phyloP scores from a whole-genome alignment of 2,329 filamentous ascomycete species.

The Sclerotinia subarctica region DNA sequence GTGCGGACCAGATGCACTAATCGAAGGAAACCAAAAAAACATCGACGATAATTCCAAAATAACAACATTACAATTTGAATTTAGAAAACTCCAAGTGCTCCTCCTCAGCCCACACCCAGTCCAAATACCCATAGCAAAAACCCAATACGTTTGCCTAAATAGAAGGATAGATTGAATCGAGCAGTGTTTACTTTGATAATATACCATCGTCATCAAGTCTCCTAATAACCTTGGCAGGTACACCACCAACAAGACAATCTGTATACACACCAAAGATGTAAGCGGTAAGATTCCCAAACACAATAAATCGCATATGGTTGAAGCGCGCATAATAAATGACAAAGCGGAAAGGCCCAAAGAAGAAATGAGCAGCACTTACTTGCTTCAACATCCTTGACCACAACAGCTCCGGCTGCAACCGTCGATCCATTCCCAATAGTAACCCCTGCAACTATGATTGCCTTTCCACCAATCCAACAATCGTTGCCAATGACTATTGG shows the following conservation, averaged over 20 bases:
- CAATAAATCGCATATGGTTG: neutral
- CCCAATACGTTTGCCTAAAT: too few relatives aligned
- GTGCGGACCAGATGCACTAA: neutral
- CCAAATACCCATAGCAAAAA: neutral
- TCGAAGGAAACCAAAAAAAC: neutral
- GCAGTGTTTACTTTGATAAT: neutral
- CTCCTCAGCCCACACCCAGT: too few relatives aligned
- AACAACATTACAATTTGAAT: neutral
- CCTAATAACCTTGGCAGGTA: conserved; percentile 27
- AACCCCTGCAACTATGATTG: conserved; percentile 50
- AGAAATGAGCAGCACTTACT: conserved; percentile 1
- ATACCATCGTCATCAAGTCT: neutral
- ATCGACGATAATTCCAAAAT: neutral
- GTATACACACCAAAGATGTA: neutral
- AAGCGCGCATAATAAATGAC: neutral
- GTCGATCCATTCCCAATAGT: conserved; percentile 52
- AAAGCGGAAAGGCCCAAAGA: neutral
- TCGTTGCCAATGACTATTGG: conserved; percentile 50
- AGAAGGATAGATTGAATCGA: neutral
- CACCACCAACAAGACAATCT: conserved; percentile 27
- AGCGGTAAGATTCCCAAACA: neutral
- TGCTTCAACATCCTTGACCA: conserved; percentile 39
- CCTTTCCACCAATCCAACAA: conserved; percentile 54
- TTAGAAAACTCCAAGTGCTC: neutral
- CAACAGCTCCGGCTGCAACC: conserved; percentile 51